These are phyloP conservation scores for Neospermospora avenae DNA, from an alignment of 2,329 filamentous ascomycete species.

Conservation along the genomic window DNA sequence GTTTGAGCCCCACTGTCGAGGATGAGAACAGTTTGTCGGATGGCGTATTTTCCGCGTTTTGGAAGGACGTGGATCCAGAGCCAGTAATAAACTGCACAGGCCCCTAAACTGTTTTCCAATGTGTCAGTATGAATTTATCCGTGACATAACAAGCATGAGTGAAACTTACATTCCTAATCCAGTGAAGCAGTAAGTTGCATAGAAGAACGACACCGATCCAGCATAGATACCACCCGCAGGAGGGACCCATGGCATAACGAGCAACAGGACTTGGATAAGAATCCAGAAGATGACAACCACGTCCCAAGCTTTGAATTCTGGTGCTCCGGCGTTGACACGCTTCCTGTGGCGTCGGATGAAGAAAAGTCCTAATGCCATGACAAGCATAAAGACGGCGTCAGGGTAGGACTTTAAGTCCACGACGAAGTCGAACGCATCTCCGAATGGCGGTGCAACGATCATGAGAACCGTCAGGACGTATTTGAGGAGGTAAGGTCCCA, in stretches of 20 bases:
- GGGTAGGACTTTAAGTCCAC: slow-evolving; percentile 60
- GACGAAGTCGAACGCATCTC: slow-evolving; percentile 63
- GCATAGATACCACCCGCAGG: slow-evolving; percentile 55
- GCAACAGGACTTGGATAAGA: slow-evolving; percentile 55
- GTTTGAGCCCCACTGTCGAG: slow-evolving; percentile 46
- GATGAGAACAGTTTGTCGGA: slow-evolving; percentile 52
- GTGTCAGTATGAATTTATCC: background rate
- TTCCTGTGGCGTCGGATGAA: slow-evolving; percentile 53
- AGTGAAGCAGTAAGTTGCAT: slow-evolving; percentile 64
- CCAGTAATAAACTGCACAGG: slow-evolving; percentile 56
- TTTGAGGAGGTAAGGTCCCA: slow-evolving; percentile 56
- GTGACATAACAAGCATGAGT: background rate
- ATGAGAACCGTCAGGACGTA: slow-evolving; percentile 56
- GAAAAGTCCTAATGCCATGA: slow-evolving; percentile 55
- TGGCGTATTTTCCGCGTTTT: slow-evolving; percentile 47
- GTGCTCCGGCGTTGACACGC: slow-evolving; percentile 44
- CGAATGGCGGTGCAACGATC: slow-evolving; percentile 57
- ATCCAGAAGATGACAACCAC: slow-evolving; percentile 56
- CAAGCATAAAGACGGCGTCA: slow-evolving; percentile 52
- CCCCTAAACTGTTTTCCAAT: slow-evolving; percentile 40
- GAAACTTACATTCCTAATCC: slow-evolving; percentile 61
- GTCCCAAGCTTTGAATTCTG: slow-evolving; percentile 59
- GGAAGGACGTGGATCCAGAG: slow-evolving; percentile 57
- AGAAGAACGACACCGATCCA: slow-evolving; percentile 71
- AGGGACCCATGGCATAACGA: slow-evolving; percentile 71